Evolutionary conservation across 768 basidiomycete species (phyloP).

Genomic region (Xerocomellus amylosporus): DNA sequence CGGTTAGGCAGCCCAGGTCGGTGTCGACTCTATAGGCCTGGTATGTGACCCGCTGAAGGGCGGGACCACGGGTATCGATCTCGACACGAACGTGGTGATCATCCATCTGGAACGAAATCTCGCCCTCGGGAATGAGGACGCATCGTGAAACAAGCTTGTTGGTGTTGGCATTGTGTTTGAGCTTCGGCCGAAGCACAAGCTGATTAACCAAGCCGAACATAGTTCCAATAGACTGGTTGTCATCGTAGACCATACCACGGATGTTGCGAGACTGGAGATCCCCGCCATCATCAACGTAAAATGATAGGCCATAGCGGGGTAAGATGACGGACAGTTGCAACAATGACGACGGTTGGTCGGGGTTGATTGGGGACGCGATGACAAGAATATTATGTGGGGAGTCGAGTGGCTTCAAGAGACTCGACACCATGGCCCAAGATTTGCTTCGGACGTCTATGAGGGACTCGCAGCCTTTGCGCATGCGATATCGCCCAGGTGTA

Average conservation of each 20-base stretch:
- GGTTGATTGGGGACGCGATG: not conserved
- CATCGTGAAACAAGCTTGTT: not conserved
- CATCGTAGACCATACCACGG: too few relatives aligned
- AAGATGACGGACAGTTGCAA: too few relatives aligned
- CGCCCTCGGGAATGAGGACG: constrained; percentile 40
- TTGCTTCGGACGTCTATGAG: constrained; percentile 28
- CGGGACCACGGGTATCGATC: not conserved
- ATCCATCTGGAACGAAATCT: not conserved
- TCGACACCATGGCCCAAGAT: constrained; percentile 14
- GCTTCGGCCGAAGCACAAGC: constrained; percentile 37
- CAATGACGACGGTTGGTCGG: too few relatives aligned
- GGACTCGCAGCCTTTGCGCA: not conserved
- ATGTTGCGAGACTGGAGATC: too few relatives aligned
- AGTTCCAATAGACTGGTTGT: constrained; percentile 17
- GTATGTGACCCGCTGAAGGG: constrained; percentile 11
- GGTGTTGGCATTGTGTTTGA: not conserved
- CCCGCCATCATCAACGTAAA: too few relatives aligned
- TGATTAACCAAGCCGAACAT: constrained; percentile 41
- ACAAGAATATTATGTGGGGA: constrained; percentile 16
- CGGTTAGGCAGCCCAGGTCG: constrained; percentile 21
- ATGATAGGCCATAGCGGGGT: too few relatives aligned
- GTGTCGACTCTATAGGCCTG: constrained; percentile 31
- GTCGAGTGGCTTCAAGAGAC: too few relatives aligned
- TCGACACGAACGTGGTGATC: constrained; percentile 3
- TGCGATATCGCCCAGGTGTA: constrained; percentile 1